Conservation (phyloP, 1,284 basidiomycete genomes). For the Termitomyces sp. region DNA sequence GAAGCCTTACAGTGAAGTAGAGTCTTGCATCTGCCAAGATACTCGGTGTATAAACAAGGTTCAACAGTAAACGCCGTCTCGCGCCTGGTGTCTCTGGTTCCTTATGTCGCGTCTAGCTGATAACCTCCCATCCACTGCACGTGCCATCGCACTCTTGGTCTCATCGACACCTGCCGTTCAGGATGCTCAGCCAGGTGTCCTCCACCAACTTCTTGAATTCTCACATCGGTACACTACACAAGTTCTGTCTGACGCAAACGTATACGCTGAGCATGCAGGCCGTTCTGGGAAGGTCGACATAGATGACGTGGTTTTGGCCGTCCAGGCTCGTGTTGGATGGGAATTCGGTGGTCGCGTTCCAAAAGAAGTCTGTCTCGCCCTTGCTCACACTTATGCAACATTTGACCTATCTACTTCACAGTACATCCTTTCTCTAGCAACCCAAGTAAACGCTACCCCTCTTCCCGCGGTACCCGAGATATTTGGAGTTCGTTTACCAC, state of each 20-base stretch:
- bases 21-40: not conserved
- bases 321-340: slow-evolving; percentile 92
- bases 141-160: slow-evolving; percentile 88
- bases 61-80: not conserved
- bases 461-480: slow-evolving; percentile 93
- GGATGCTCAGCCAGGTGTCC: slow-evolving; percentile 89
- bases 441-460: slow-evolving; percentile 86
- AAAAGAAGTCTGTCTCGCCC: slow-evolving; percentile 72
- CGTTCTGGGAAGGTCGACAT: slow-evolving; percentile 76
- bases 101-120: slow-evolving; percentile 64
- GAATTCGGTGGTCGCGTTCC: slow-evolving; percentile 91
- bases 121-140: slow-evolving; percentile 81
- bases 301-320: slow-evolving; percentile 88
- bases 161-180: slow-evolving; percentile 91
- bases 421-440: slow-evolving; percentile 87
- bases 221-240: slow-evolving; percentile 93
- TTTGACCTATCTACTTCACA: slow-evolving; percentile 27
- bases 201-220: slow-evolving; percentile 95
- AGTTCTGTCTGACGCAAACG: slow-evolving; percentile 84
- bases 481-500: slow-evolving; percentile 89
- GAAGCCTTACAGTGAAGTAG: not conserved
- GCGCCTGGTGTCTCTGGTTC: not conserved
- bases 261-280: slow-evolving; percentile 92
- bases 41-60: not conserved
- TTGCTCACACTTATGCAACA: not conserved